phyloP scores from a whole-genome alignment of 108 stramenopile genomes.

The Hondaea fermentalgiana region DNA sequence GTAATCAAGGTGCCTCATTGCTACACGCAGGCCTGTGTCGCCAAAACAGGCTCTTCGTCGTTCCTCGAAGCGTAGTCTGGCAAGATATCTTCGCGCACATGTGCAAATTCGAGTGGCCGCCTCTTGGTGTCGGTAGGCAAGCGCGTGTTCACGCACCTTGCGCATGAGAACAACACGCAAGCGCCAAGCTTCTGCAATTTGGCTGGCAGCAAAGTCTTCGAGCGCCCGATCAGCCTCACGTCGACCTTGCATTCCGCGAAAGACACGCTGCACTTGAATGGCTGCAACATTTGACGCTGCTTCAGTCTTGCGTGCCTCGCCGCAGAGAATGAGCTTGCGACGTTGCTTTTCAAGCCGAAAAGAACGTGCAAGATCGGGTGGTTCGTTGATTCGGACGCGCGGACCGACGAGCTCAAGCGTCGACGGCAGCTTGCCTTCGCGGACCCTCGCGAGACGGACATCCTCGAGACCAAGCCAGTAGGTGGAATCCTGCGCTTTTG shows the following conservation, averaged over 20 bases:
- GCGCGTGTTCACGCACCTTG: neutral
- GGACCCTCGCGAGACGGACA: neutral
- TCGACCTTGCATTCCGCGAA: neutral
- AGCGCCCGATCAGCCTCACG: neutral
- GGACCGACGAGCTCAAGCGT: neutral
- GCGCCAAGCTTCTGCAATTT: neutral
- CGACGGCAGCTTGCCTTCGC: no score
- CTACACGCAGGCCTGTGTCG: neutral
- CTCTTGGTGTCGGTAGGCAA: neutral
- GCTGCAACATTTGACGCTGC: neutral
- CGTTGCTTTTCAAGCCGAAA: neutral
- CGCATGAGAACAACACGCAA: neutral
- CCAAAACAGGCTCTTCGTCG: neutral
- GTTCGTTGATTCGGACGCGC: neutral
- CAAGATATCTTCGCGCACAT: neutral
- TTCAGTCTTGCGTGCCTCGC: neutral
- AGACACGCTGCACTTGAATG: neutral
- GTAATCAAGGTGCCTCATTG: neutral
- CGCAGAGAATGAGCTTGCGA: neutral
- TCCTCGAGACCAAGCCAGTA: neutral
- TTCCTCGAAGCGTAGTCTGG: neutral
- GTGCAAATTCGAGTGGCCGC: neutral
- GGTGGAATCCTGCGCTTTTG: neutral
- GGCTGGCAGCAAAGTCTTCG: neutral
- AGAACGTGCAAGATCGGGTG: neutral